Evolutionary conservation across 2,329 filamentous ascomycete species (phyloP), one percentile per base, ranked within the genome.

Genomic region (Cladosporium austrohemisphaericum): DNA sequence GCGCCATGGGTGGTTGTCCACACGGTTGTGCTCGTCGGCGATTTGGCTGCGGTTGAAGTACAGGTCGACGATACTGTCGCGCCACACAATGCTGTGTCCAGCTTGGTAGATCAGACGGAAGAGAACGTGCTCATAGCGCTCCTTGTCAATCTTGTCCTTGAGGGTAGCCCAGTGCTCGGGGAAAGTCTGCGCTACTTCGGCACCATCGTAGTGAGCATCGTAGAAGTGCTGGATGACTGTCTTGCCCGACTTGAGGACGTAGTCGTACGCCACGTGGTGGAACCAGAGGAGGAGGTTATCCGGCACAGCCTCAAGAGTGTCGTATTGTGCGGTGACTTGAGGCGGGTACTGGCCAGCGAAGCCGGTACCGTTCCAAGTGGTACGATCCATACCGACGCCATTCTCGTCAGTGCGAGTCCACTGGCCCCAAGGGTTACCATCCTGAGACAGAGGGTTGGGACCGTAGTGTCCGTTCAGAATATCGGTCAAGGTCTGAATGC

Each of bases 241-340:
- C 64, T 83, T 79, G 9, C 82, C 81, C 0, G 76, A 80, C 8
- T 81, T 72, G 1, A 88, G 73, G 5, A 63, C 65, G 31, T 85
- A 78, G 0, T 80, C 85, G 61, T 85, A 88, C 3, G 77, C 76
- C 0, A 88, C 81, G 59, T 88, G 85, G 63, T 88, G 85, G 67
- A 88, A 88, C 84, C 84, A 88, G 2, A 88, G 70, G 2, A 88
- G 65, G 1, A 88, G 69, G 18, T 87, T 72, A 52, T 87, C 84
- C 0, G 84, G 83, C 0, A 84, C 87, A 0, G 78, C 83, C 11
- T 77, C 74, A 14, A 81, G 69, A 35, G 76, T 67, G 56, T 88
- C 84, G 60, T 76, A 88, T 57, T 70, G 64, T 2, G 69, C 62
- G 0, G 79, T 78, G 0, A 88, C 64, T 52, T 84, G 78, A 0